phyloP scores from a whole-genome alignment of 139 green algal species.

The Chlorella sp. region DNA sequence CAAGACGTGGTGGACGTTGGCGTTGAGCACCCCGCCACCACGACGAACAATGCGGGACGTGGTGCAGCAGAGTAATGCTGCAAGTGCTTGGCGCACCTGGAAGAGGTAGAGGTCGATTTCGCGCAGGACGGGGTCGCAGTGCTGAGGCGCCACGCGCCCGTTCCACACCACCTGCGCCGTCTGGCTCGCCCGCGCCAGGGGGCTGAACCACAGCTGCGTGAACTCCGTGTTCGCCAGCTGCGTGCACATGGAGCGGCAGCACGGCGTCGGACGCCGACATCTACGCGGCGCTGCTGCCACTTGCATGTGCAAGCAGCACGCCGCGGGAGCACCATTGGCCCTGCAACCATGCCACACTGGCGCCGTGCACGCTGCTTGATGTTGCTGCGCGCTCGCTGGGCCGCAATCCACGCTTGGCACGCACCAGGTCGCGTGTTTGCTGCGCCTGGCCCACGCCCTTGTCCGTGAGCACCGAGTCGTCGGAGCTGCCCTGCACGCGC shows the following conservation, averaged over 20 bases:
- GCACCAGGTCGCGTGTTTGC: slow-evolving; percentile 55
- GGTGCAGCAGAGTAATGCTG: neutral
- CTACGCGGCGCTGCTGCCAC: neutral
- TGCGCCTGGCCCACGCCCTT: slow-evolving; percentile 81
- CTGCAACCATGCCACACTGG: too few species aligned
- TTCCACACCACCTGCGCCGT: slow-evolving; percentile 81
- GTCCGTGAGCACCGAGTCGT: slow-evolving; percentile 80
- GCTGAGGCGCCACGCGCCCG: neutral
- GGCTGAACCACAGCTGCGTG: slow-evolving; percentile 60
- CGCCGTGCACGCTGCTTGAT: neutral
- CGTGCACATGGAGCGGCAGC: neutral
- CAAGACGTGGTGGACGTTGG: too few species aligned
- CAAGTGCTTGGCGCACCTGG: slow-evolving; percentile 37
- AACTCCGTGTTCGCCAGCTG: slow-evolving; percentile 72
- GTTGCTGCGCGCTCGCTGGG: too few species aligned
- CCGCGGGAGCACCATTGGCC: neutral
- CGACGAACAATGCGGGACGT: too few species aligned
- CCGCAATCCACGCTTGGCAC: too few species aligned
- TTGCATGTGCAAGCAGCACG: neutral
- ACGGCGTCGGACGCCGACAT: slow-evolving; percentile 1
- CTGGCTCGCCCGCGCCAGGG: slow-evolving; percentile 65
- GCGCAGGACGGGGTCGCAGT: slow-evolving; percentile 40
- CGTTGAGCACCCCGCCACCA: too few species aligned
- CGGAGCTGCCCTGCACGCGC: slow-evolving; percentile 84
- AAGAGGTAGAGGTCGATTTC: slow-evolving; percentile 97